Evolutionary conservation across 495 filamentous ascomycete species (phyloP).

Genomic region (Podospora appendiculata): DNA sequence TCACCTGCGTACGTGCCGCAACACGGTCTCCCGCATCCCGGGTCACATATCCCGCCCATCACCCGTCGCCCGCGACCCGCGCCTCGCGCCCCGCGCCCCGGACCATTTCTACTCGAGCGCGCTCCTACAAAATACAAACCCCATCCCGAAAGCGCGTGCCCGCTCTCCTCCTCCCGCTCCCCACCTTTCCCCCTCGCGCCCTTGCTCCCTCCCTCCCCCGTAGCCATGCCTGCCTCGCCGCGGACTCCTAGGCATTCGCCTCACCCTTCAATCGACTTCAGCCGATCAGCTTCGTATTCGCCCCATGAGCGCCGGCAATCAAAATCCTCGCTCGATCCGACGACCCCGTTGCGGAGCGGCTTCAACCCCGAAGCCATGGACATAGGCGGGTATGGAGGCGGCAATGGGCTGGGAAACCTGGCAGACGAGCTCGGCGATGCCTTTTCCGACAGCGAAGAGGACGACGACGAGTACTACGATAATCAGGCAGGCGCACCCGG

Average conservation of each 20-base stretch:
- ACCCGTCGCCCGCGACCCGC: too few species aligned
- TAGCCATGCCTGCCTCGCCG: slow-evolving; percentile 41
- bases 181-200: neutral
- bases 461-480: slow-evolving; percentile 56
- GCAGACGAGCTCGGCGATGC: slow-evolving; percentile 70
- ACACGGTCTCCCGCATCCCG: too few species aligned
- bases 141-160: neutral
- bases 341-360: slow-evolving; percentile 47
- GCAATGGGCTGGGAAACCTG: slow-evolving; percentile 68
- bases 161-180: neutral
- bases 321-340: slow-evolving; percentile 55
- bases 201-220: neutral
- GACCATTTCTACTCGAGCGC: too few species aligned
- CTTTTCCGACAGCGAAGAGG: slow-evolving; percentile 48
- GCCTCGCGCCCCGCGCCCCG: too few species aligned
- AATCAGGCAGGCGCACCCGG: slow-evolving; percentile 31
- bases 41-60: too few species aligned
- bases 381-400: slow-evolving; percentile 40
- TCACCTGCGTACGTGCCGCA: too few species aligned
- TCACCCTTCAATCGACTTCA: slow-evolving; percentile 57
- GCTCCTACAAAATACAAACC: too few species aligned
- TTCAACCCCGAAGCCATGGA: slow-evolving; percentile 39
- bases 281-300: slow-evolving; percentile 34
- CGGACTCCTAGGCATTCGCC: slow-evolving; percentile 59
- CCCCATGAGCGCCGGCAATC: slow-evolving; percentile 40